Conservation (phyloP, 139 green algal genomes). For the Micractinium conductrix region DNA sequence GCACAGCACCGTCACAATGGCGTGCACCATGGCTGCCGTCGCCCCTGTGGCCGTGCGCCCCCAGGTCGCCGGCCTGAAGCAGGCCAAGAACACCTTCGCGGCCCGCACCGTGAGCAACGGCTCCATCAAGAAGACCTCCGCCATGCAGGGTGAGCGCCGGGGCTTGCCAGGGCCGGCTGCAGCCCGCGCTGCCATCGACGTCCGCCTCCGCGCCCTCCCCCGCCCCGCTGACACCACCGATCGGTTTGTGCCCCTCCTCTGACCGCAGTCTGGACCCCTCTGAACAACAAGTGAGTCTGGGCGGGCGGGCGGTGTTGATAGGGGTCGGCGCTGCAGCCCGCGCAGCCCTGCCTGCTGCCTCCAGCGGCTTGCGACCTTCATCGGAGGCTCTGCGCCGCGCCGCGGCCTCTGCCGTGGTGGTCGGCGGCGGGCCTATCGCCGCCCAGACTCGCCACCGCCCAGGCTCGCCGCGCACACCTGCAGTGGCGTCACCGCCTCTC, state of each 20-base stretch:
- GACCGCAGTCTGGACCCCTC: conserved; percentile 51
- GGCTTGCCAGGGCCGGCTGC: not conserved
- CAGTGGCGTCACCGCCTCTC: not conserved
- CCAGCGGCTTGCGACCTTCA: not conserved
- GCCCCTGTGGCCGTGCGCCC: conserved; percentile 30
- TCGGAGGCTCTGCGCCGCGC: not conserved
- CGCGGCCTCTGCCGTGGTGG: not conserved
- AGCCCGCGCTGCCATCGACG: too few species aligned
- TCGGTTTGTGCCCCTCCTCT: not conserved
- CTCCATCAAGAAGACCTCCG: conserved; percentile 46
- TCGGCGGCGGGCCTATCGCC: not conserved
- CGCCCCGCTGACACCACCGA: not conserved
- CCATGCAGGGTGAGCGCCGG: conserved; percentile 37
- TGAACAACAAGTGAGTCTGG: conserved; percentile 61
- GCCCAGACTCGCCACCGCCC: not conserved
- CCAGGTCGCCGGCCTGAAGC: conserved; percentile 16
- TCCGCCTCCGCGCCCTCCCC: not conserved
- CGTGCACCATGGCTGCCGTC: conserved; percentile 37
- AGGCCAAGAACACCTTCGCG: conserved; percentile 42
- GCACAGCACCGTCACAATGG: conserved; percentile 24
- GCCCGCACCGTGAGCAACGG: conserved; percentile 41
- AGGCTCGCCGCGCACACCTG: not conserved
- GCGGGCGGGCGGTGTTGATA: not conserved
- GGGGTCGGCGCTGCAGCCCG: not conserved
- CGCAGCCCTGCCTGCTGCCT: not conserved